These are phyloP conservation scores for Cladosporium phlei DNA, from an alignment of 2,329 filamentous ascomycete genomes.

Conservation along the genomic window DNA sequence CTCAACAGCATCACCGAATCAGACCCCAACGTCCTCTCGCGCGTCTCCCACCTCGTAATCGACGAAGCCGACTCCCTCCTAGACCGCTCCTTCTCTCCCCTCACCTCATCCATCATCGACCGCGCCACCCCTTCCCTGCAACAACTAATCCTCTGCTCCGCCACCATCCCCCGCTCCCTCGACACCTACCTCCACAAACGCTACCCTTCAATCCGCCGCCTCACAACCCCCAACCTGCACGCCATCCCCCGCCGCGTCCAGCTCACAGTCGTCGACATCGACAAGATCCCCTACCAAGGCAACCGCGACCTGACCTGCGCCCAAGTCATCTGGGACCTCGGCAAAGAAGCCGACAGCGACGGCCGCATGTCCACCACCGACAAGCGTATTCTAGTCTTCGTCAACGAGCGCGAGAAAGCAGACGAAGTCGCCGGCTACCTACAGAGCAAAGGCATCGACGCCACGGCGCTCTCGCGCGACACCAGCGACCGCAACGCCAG, in stretches of 20 bases:
- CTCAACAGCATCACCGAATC: slow-evolving; percentile 81
- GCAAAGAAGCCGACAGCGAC: slow-evolving; percentile 57
- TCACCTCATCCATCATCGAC: slow-evolving; percentile 78
- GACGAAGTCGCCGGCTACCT: slow-evolving; percentile 76
- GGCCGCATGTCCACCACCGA: slow-evolving; percentile 54
- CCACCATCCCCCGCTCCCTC: slow-evolving; percentile 85
- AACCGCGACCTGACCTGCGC: slow-evolving; percentile 92
- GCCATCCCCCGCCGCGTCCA: slow-evolving; percentile 93
- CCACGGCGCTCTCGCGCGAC: slow-evolving; percentile 78
- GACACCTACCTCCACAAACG: slow-evolving; percentile 77
- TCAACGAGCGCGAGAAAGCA: slow-evolving; percentile 91
- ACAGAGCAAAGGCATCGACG: slow-evolving; percentile 78
- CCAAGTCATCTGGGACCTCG: slow-evolving; percentile 90
- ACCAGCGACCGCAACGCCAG: slow-evolving; percentile 71
- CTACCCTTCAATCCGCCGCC: slow-evolving; percentile 76
- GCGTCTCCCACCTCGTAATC: slow-evolving; percentile 80
- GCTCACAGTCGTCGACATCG: slow-evolving; percentile 85
- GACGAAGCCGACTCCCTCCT: slow-evolving; percentile 96
- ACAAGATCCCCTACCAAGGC: slow-evolving; percentile 86
- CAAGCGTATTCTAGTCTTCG: slow-evolving; percentile 89
- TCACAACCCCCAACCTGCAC: slow-evolving; percentile 93
- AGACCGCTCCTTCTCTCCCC: slow-evolving; percentile 83
- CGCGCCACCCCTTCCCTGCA: slow-evolving; percentile 74
- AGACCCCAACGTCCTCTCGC: slow-evolving; percentile 88
- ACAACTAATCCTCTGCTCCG: slow-evolving; percentile 88